A percentile compares a stretch with the other conserved stretches of the same genome.
Conservation (phyloP, 2,329 filamentous ascomycete genomes). For the Raffaelea ambrosiae region DNA sequence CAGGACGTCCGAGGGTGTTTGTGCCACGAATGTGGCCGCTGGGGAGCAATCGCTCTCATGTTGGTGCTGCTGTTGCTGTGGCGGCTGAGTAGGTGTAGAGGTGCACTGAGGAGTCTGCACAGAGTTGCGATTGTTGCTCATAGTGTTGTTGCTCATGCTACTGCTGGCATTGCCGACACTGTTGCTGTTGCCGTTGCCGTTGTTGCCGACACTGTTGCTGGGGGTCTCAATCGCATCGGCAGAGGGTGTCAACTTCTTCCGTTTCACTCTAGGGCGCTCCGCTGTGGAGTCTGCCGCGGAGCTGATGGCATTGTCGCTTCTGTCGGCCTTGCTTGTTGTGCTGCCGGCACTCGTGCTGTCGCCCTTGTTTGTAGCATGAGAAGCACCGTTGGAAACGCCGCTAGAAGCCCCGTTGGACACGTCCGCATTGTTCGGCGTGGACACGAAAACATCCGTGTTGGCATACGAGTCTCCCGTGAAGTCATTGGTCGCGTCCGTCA, state of each 20-base stretch:
- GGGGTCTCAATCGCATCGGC: constrained; percentile 3
- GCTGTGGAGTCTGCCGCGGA: constrained; percentile 3
- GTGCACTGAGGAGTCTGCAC: no score
- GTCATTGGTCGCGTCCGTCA: constrained; percentile 58
- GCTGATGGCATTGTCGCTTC: not conserved
- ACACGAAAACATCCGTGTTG: constrained; percentile 40
- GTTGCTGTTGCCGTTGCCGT: not conserved
- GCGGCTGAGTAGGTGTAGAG: no score
- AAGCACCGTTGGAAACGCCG: no score
- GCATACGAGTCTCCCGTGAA: constrained; percentile 34
- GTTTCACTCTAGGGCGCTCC: constrained; percentile 35
- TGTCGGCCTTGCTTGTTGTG: not conserved
- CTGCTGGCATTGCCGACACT: not conserved
- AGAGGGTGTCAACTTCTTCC: constrained; percentile 29
- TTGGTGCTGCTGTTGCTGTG: no score
- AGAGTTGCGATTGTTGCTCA: no score
- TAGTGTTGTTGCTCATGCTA: not conserved
- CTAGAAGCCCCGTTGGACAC: no score
- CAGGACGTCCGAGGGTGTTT: no score
- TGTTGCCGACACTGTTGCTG: constrained; percentile 7
- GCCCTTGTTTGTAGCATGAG: no score
- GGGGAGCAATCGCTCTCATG: no score
- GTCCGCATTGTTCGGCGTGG: constrained; percentile 25
- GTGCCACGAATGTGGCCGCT: no score
- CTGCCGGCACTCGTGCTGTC: not conserved